Base-by-base conservation (phyloP, 1,284 basidiomycete species). In the Apiotrichum gracile region DNA sequence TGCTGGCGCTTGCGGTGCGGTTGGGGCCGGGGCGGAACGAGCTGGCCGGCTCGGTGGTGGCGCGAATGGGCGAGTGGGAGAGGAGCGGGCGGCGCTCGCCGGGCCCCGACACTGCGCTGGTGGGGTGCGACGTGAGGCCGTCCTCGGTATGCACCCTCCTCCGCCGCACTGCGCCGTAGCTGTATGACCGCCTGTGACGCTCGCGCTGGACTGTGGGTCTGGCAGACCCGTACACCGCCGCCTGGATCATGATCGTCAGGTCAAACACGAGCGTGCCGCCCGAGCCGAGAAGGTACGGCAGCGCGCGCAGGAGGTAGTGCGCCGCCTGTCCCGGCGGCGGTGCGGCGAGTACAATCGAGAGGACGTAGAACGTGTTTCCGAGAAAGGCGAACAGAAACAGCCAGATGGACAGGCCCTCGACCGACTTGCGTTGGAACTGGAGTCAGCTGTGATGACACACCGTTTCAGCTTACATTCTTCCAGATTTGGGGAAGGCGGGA, bases 401-500 rank as follows among this genome's bases (percentile, higher is more conserved):
- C 67, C 85, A 85, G 73, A 96, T 86, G n/a, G 91, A 92, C 39
- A 97, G 81, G 7, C 92, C 92, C 81, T 92, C 91, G 16, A 93
- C 88, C 19, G 91, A 94, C 77, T 91, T 90, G 55, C 92, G 83
- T 51, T 82, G 83, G 70, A 84, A 96, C 91, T 94, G 54, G 17
- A n/a, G 47, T 41, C 31, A 49, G 47, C 49, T 49, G 29, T 34
- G 25, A 35, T 41, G 33, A 24, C n/a, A n/a, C 53, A 33, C 38
- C 44, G 16, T 12, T 52, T n/a, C 16, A 8, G 83, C 89, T 74
- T 69, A 93, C 91, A 66, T 96, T 96, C 75, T 92, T 93, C 91
- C 91, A 96, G 60, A 97, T 94, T 73, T 96, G 92, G 26, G 92
- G 92, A 64, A 96, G 76, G 47, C 92, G 83, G 4, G 87, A 90